Base-by-base conservation (phyloP, 352 stramenopile species). In the Paralagenidium karlingii region DNA sequence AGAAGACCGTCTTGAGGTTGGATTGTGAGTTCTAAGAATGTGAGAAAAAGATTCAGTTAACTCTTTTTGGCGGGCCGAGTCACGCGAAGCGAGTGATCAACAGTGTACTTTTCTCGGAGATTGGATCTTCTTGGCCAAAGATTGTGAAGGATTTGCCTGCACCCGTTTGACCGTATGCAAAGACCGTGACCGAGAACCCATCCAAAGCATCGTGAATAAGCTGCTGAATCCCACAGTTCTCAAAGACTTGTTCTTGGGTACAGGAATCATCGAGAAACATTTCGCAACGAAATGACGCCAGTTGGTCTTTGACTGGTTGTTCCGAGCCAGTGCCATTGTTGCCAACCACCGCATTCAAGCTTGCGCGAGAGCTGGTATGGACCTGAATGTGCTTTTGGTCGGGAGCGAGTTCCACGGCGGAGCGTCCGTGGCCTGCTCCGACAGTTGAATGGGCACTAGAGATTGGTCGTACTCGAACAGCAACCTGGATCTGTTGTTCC, bases 61-160 rank as follows among this genome's bases (percentile, higher is more conserved):
- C 11, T 5, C 3, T 3, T 32, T n/a, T 12, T 16, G n/a, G 24
- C 16, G 20, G 21, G 6, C 12, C 8, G 3, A n/a, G 20, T 26
- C 13, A 43, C 37, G 5, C 7, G 37, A 24, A n/a, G 37, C 13
- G 12, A 16, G 37, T 6, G 21, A n/a, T n/a, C n/a, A n/a, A n/a
- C n/a, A n/a, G n/a, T n/a, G n/a, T n/a, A n/a, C 53, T 66, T 18
- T 52, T 54, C 36, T 63, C 55, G 0, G 43, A 56, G 12, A 37
- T 22, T 5, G 45, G 39, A 8, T 81, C 55, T 30, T 86, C 73
- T 18, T 66, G 64, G 3, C 73, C 68, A 33, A 86, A 86, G 47
- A 86, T 83, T 12, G 68, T 82, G 33, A 68, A 77, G 8, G 67
- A 82, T 41, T 86, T 86, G 34, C 73, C 73, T 0, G 73, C 67